Evolutionary conservation across 2,329 filamentous ascomycete genomes (phyloP).

Genomic region (Fusarium sp.): DNA sequence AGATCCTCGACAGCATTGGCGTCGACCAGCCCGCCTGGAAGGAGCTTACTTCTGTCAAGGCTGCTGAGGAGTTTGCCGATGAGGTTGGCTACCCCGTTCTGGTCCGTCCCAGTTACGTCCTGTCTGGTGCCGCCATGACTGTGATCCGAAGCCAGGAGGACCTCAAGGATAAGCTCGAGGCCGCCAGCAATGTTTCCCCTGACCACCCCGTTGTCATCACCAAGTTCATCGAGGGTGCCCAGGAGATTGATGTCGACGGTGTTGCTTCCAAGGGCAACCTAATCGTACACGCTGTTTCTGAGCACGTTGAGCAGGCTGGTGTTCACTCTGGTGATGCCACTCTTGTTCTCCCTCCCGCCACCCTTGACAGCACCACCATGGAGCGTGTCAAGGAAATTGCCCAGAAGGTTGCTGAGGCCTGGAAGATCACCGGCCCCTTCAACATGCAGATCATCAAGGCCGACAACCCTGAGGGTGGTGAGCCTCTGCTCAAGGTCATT

Average conservation of each 20-base stretch:
- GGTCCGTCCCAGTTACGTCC: slow-evolving; percentile 93
- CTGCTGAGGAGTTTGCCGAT: slow-evolving; percentile 87
- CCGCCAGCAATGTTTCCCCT: slow-evolving; percentile 89
- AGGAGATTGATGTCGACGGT: slow-evolving; percentile 97
- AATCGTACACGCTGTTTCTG: slow-evolving; percentile 90
- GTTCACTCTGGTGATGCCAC: slow-evolving; percentile 98
- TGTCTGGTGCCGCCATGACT: slow-evolving; percentile 98
- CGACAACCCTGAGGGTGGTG: slow-evolving; percentile 78
- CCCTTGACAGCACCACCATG: slow-evolving; percentile 82
- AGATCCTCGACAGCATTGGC: slow-evolving; percentile 95
- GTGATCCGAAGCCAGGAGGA: slow-evolving; percentile 91
- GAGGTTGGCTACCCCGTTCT: slow-evolving; percentile 93
- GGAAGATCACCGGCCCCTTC: slow-evolving; percentile 97
- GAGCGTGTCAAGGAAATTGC: slow-evolving; percentile 94
- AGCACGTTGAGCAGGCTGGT: slow-evolving; percentile 97
- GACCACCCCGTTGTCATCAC: slow-evolving; percentile 98
- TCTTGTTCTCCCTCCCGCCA: slow-evolving; percentile 87
- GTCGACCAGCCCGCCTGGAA: slow-evolving; percentile 99
- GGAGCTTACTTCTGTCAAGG: slow-evolving; percentile 89
- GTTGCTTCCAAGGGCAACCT: slow-evolving; percentile 89
- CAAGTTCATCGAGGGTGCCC: slow-evolving; percentile 96
- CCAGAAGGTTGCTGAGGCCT: slow-evolving; percentile 94
- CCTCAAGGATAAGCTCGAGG: slow-evolving; percentile 93
- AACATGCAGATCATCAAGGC: slow-evolving; percentile 99
- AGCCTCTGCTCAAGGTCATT: slow-evolving; percentile 90